Base-by-base conservation (phyloP, 108 stramenopile genomes). In the Fragilaria crotonensis region DNA sequence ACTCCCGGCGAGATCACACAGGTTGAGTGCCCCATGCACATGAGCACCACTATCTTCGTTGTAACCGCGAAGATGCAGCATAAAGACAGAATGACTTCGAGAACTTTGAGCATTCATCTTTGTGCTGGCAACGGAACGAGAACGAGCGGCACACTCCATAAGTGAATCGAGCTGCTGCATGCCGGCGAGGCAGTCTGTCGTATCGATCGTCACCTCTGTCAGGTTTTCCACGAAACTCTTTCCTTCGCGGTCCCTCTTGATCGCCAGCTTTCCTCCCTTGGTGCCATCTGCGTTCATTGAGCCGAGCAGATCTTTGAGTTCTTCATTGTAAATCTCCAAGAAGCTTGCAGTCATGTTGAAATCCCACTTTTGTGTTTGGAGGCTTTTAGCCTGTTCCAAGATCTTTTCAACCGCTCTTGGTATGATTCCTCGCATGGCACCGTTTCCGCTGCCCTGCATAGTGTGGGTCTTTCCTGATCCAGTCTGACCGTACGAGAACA, bases 261-360 rank as follows among this genome's bases (percentile, higher is more conserved):
- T 93, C 27, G 85, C 59, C 31, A 93, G 80, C 70, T 90, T 90
- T 49, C 44, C 60, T 23, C 72, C 50, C 52, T 72, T 29, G 29
- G 25, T 20, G 29, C 57, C 25, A 53, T 60, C 30, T 45, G 26
- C 31, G 25, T 67, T 48, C 79, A 89, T 75, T 29, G 68, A 71
- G 5, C 63, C 70, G 23, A 99, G 89, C 32, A 99, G 63, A 73
- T 99, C 99, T 28, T 87, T 86, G 27, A 99, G 80, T 25, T 91
- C 75, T 66, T 99, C 99, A 75, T 98, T 98, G 84, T 99, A 99
- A 48, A 99, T 99, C 76, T 99, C 99, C 52, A 99, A 66, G 69
- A 98, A 99, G 25, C 90, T 90, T 2, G 95, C 97, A 55, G 83
- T 72, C 52, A 99, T 74, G 26, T 72, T 79, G 75, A 96, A 99